A percentile compares a stretch with the other conserved stretches of the same genome.
Evolutionary conservation across 1,139 yeast genomes (phyloP).

Genomic region (Yamadazyma atlantica): DNA sequence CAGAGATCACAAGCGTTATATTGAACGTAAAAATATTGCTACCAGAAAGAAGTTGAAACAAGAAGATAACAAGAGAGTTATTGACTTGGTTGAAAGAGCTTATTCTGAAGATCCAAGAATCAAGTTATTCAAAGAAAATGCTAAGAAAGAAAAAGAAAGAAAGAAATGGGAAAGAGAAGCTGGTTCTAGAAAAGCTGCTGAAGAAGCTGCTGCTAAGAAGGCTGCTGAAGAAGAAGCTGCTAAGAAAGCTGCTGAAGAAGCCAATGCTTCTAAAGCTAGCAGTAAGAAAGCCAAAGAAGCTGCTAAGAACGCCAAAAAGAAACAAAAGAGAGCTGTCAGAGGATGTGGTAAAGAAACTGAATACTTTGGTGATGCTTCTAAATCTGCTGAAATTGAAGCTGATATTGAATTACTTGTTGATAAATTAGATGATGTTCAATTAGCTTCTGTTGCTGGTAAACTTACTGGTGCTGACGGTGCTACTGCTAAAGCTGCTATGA

Average conservation of each 20-base stretch:
- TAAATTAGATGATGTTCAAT: slow-evolving; percentile 71
- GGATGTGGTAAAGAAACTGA: slow-evolving; percentile 77
- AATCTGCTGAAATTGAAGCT: slow-evolving; percentile 66
- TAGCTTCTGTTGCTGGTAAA: slow-evolving; percentile 68
- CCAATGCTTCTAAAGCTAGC: slow-evolving; percentile 82
- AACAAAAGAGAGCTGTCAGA: slow-evolving; percentile 94
- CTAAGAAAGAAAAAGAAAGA: slow-evolving; percentile 91
- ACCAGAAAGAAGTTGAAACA: slow-evolving; percentile 97
- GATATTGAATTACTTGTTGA: slow-evolving; percentile 82
- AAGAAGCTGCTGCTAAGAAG: slow-evolving; percentile 69
- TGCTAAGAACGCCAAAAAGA: slow-evolving; percentile 94
- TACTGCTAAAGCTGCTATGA: slow-evolving; percentile 51
- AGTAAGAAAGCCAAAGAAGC: slow-evolving; percentile 95
- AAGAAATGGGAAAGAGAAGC: slow-evolving; percentile 98
- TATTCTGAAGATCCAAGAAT: slow-evolving; percentile 92
- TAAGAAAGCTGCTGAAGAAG: slow-evolving; percentile 84
- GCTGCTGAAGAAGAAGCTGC: slow-evolving; percentile 77
- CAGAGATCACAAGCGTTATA: slow-evolving; percentile 98
- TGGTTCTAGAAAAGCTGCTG: slow-evolving; percentile 95
- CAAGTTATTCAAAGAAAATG: slow-evolving; percentile 87
- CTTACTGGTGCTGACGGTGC: slow-evolving; percentile 53
- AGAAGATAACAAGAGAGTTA: slow-evolving; percentile 90
- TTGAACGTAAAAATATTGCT: slow-evolving; percentile 95
- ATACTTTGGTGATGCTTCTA: slow-evolving; percentile 77
- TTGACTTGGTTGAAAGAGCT: slow-evolving; percentile 86